Base-by-base conservation (phyloP, 163 green algal species). In the Volvox carteri region DNA sequence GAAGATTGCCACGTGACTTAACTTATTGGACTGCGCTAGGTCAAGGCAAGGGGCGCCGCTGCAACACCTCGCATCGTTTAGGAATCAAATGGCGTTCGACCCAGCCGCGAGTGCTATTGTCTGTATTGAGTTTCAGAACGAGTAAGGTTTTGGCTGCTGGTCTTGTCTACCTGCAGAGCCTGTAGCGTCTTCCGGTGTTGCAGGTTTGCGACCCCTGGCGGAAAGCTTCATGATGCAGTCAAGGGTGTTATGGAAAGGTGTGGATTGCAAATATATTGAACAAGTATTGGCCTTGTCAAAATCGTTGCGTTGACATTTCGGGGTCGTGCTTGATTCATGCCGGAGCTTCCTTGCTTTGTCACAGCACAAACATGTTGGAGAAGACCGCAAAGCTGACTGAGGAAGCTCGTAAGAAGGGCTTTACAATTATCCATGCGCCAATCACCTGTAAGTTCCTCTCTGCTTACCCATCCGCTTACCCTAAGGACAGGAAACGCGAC, bases 151-250 rank as follows among this genome's bases (percentile, higher is more conserved):
- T 19, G n/a, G 39, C 25, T 48, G n/a, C n/a, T n/a, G n/a, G n/a
- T n/a, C n/a, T n/a, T n/a, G n/a, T n/a, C n/a, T n/a, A n/a, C n/a
- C n/a, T n/a, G n/a, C n/a, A n/a, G n/a, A n/a, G n/a, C n/a, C n/a
- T n/a, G n/a, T n/a, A 67, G 9, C 33, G 2, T 48, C 28, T 16
- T 28, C 37, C 23, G 21, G n/a, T 37, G 85, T 84, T 87, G 89
- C 84, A 92, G 93, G 72, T 95, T 95, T 48, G 90, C 92, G 1
- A 94, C 88, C 1, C 68, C 85, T 7, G 90, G 90, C 28, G 92
- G 92, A 9, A 92, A 92, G 67, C 84, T 95, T 46, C 92, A 95
- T 50, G 92, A 90, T 74, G 92, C 92, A 33, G 92, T 95, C 0
- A 94, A 94, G 60, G 56, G 7, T 7, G 92, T 95, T 0, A 95